These are phyloP conservation scores for Tricholoma saponaceum DNA, from an alignment of 768 basidiomycete species.

Conservation along the genomic window DNA sequence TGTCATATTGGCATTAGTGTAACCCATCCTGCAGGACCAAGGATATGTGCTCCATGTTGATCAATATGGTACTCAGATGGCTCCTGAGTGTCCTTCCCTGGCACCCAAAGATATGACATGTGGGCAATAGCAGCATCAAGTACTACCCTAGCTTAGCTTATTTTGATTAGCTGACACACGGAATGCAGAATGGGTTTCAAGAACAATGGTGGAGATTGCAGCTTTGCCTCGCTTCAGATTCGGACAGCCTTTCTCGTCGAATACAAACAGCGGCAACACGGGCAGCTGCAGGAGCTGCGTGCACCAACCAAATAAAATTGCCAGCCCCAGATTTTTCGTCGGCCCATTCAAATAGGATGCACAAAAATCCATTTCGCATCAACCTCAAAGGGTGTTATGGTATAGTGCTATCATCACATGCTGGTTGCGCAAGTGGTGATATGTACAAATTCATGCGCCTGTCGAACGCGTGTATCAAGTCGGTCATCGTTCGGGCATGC, in stretches of 20 bases:
- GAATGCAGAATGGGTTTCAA: too few relatives aligned
- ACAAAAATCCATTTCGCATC: constrained; percentile 7
- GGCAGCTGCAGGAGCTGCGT: constrained; percentile 5
- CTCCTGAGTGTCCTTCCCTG: neutral
- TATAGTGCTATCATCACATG: too few relatives aligned
- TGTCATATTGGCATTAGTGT: neutral
- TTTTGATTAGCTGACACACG: too few relatives aligned
- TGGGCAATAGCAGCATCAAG: neutral
- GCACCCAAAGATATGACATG: neutral
- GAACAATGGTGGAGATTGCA: too few relatives aligned
- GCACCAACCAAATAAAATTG: neutral
- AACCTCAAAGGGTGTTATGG: neutral
- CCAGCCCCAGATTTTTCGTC: neutral
- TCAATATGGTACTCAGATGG: neutral
- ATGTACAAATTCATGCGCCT: too few relatives aligned
- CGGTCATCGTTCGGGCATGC: too few relatives aligned
- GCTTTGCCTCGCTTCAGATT: neutral
- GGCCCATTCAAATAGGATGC: constrained; percentile 5
- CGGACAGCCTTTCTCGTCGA: constrained; percentile 2
- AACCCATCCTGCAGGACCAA: neutral
- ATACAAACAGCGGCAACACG: constrained; percentile 4
- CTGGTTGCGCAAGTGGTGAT: too few relatives aligned
- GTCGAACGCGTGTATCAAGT: too few relatives aligned
- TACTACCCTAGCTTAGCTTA: too few relatives aligned
- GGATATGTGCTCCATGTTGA: neutral